Base-by-base conservation (phyloP, 805 yeast genomes). In the Ogataea glucozyma region DNA sequence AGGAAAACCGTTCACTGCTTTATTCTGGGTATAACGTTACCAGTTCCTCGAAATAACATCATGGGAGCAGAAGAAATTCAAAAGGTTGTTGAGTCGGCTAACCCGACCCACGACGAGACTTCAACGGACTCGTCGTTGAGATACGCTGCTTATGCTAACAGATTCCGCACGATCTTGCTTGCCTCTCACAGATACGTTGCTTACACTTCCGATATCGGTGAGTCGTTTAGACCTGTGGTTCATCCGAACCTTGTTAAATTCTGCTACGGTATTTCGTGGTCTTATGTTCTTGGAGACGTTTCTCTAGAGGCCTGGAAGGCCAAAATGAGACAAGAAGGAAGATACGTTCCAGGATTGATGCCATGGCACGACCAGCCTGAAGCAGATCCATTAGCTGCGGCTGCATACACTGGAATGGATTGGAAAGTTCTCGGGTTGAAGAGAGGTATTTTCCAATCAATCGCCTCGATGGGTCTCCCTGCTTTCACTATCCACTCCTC, bases 391-490 rank as follows among this genome's bases (percentile, higher is more conserved):
- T 61, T 54, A 21, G 73, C 73, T 2, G 70, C 71, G 4, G 64
- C 67, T 16, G 26, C 53, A 9, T 60, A 60, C 45, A 46, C 47
- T 17, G 79, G 76, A 34, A 67, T 78, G 47, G 89, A 84, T 58
- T 87, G 90, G 88, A 74, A 74, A 52, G 49, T 82, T 41, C 78
- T 75, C 6, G 81, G 75, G 6, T 54, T 83, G 29, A 81, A 86
- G 60, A 75, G 95, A 60, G 89, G 86, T n/a, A 54, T 85, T 19
- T 86, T 86, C 69, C 95, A 86, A 63, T 72, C 84, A 49, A 71
- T 87, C 49, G 95, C 95, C 2, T 80, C 88, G 33, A 87, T 86
- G 93, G 91, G 87, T 12, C 70, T 86, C 31, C 95, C 95, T 8
- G 95, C 95, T 3, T 80, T 85, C 62, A 86, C 95, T 4, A 86